Evolutionary conservation across 1,284 basidiomycete species (phyloP).

Genomic region (Cryptococcus sp.): DNA sequence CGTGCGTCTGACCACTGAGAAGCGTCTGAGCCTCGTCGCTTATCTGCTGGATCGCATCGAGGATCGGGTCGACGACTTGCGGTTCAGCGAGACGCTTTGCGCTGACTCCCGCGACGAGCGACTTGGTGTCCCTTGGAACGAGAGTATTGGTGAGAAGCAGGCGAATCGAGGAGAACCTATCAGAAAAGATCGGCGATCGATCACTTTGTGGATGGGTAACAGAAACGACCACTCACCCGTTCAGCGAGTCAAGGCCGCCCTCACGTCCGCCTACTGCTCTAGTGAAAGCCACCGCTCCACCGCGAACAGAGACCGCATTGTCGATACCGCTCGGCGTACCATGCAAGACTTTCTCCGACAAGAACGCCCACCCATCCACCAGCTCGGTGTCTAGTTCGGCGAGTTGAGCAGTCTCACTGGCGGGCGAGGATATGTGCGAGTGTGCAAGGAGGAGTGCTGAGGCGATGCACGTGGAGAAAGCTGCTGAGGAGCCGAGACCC

Average conservation of each 20-base stretch:
- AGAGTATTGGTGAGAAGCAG: constrained; percentile 93
- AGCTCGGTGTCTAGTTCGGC: constrained; percentile 71
- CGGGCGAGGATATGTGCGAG: constrained; percentile 48
- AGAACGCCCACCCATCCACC: constrained; percentile 91
- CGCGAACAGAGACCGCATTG: constrained; percentile 90
- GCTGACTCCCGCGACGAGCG: constrained; percentile 81
- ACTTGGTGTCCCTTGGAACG: constrained; percentile 90
- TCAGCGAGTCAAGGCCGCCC: constrained; percentile 79
- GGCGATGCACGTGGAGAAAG: constrained; percentile 85
- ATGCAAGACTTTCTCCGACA: constrained; percentile 94
- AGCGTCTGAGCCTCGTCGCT: constrained; percentile 74
- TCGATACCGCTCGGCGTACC: constrained; percentile 98
- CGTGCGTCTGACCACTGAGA: constrained; percentile 63
- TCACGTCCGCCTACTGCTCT: constrained; percentile 74
- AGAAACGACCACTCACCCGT: constrained; percentile 65
- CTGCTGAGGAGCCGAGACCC: constrained; percentile 94
- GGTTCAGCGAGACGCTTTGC: constrained; percentile 64
- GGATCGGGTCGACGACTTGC: constrained; percentile 69
- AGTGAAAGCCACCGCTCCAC: constrained; percentile 90
- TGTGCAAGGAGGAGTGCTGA: constrained; percentile 67
- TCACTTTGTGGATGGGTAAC: not conserved
- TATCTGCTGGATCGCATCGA: constrained; percentile 77
- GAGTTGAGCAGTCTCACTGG: constrained; percentile 57
- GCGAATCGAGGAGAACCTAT: constrained; percentile 67
- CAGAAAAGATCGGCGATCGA: not conserved